These are phyloP conservation scores for Euphorbia neoarborescens DNA, from an alignment of 441 rosid genomes.

Conservation along the genomic window DNA sequence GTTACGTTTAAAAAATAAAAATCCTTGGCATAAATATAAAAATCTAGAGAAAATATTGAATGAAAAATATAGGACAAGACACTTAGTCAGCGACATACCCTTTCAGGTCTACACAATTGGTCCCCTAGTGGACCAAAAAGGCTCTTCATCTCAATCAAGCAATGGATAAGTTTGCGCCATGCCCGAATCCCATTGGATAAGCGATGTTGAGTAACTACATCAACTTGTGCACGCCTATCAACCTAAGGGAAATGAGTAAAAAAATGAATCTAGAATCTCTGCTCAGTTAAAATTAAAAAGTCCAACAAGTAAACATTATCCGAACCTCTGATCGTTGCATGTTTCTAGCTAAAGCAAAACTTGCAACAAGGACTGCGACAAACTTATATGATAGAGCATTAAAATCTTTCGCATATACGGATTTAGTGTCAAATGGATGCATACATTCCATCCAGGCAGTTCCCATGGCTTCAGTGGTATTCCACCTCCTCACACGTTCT, in stretches of 20 bases:
- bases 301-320: constrained; percentile 20
- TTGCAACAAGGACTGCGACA: constrained; percentile 94
- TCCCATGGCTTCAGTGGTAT: constrained; percentile 88
- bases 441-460: constrained; percentile 99
- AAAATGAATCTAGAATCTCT: constrained; percentile 12
- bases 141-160: constrained; percentile 75
- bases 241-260: constrained; percentile 40
- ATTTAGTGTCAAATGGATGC: constrained; percentile 86
- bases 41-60: constrained; percentile 3
- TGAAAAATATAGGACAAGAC: neutral
- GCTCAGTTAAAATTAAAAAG: constrained; percentile 11
- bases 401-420: constrained; percentile 97
- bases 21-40: neutral
- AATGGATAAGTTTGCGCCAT: constrained; percentile 89
- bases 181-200: constrained; percentile 62
- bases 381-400: constrained; percentile 92
- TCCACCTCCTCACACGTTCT: constrained; percentile 97
- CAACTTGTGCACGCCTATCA: constrained; percentile 88
- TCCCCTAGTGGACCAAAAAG: constrained; percentile 77
- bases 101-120: constrained; percentile 49
- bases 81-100: constrained; percentile 42
- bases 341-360: constrained; percentile 98
- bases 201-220: constrained; percentile 52
- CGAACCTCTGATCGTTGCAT: constrained; percentile 97
- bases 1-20: constrained; percentile 7